Base-by-base conservation (phyloP, 768 basidiomycete species). In the Tremella fuciformis region DNA sequence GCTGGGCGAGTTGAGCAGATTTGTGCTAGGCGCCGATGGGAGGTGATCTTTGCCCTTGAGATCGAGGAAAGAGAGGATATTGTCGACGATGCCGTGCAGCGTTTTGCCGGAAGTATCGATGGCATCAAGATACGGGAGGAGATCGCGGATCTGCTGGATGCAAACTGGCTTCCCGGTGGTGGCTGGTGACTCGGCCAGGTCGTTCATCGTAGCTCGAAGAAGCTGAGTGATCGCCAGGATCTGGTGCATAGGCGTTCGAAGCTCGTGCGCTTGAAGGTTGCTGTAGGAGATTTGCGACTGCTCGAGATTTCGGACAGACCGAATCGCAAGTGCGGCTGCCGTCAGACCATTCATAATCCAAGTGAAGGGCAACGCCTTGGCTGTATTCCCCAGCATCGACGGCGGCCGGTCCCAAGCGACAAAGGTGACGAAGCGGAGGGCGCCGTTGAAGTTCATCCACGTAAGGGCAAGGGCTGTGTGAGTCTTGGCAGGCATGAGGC, bases 161-260 rank as follows among this genome's bases (percentile, higher is more conserved):
- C 42, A 46, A 8, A 46, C 42, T 4, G 42, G 42, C 22, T 46
- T 46, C 16, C 39, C 53, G 50, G 53, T 67, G 18, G 57, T 62
- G 16, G 63, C 66, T 2, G 61, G 61, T 7, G 63, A 37, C 13
- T 60, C 55, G 18, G 68, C 66, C 2, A 70, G 53, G 40, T 73
- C 74, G 11, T 50, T 52, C 66, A 76, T 65, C 11, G 61, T 56
- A 13, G 70, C 64, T 37, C 72, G 60, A 8, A 76, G 57, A 1
- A 73, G 42, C 37, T 69, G 63, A 0, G 74, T 70, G 42, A 76
- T 69, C 9, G 69, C 72, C 16, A 71, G 51, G 16, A 76, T 70
- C 53, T 76, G 74, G 59, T 76, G 74, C 13, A 73, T 50, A 0
- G 74, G 74, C 4, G 74, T 76, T 1, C 74, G 66, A 18, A 76